These are phyloP conservation scores for Furcasterigmium furcatum DNA, from an alignment of 2,329 filamentous ascomycete species.

Conservation along the genomic window DNA sequence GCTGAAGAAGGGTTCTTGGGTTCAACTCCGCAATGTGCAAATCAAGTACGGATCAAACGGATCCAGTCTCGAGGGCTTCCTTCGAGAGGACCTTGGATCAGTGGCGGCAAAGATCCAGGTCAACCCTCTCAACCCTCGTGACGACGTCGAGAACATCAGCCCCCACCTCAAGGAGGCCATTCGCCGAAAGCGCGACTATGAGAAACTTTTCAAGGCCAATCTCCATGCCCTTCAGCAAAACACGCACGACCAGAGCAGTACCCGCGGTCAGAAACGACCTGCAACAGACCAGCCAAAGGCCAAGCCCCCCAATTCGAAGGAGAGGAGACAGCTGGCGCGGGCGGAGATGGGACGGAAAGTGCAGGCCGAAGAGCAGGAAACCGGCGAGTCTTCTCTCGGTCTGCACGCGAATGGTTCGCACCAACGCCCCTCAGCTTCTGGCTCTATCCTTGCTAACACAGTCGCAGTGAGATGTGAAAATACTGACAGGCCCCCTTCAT, in stretches of 20 bases:
- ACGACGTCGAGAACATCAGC: slow-evolving; percentile 39
- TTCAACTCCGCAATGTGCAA: slow-evolving; percentile 70
- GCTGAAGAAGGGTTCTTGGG: slow-evolving; percentile 57
- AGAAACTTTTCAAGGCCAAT: too few relatives aligned
- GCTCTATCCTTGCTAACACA: neutral
- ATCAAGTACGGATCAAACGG: slow-evolving; percentile 54
- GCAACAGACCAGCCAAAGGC: slow-evolving; percentile 8
- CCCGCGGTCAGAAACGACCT: too few relatives aligned
- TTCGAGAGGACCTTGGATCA: slow-evolving; percentile 57
- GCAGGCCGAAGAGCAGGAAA: slow-evolving; percentile 16
- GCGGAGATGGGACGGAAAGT: slow-evolving; percentile 6
- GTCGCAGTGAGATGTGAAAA: slow-evolving; percentile 45
- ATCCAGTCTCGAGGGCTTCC: slow-evolving; percentile 64
- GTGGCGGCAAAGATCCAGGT: slow-evolving; percentile 52
- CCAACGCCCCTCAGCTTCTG: too few relatives aligned
- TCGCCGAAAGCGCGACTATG: slow-evolving; percentile 63
- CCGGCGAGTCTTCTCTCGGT: slow-evolving; percentile 20
- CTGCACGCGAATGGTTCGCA: slow-evolving; percentile 26
- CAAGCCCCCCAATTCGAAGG: slow-evolving; percentile 17
- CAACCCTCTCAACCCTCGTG: slow-evolving; percentile 38
- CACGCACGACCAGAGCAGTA: too few relatives aligned
- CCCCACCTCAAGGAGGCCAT: slow-evolving; percentile 54
- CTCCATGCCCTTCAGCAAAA: too few relatives aligned
- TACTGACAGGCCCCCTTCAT: slow-evolving; percentile 26
- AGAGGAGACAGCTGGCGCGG: slow-evolving; percentile 7